A percentile compares a stretch with the other conserved stretches of the same genome.
phyloP scores from a whole-genome alignment of 257 asterid species.

The Leptodermis oblonga region DNA sequence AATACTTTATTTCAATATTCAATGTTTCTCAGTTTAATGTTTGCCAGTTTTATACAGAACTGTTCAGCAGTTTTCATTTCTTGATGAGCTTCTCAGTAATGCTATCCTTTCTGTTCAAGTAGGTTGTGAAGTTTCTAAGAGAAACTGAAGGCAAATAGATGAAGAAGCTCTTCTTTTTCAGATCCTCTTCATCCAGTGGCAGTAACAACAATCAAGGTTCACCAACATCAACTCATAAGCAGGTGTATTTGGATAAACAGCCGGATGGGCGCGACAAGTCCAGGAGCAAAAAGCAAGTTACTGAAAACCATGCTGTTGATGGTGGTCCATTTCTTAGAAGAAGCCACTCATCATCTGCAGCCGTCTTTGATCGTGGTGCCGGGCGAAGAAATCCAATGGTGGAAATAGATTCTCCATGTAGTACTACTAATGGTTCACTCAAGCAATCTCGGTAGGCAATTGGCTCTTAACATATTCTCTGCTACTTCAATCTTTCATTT shows the following conservation, averaged over 20 bases:
- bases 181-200: conserved; percentile 49
- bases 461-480: conserved; percentile 16
- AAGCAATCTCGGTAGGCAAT: conserved; percentile 65
- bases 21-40: neutral
- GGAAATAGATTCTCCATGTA: conserved; percentile 55
- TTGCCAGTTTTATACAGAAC: neutral
- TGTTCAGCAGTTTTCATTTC: neutral
- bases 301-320: conserved; percentile 37
- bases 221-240: conserved; percentile 63
- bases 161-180: conserved; percentile 90
- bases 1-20: neutral
- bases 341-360: conserved; percentile 81
- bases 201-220: conserved; percentile 41
- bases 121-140: conserved; percentile 23
- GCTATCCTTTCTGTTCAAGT: neutral
- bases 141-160: conserved; percentile 41
- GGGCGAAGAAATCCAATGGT: conserved; percentile 33
- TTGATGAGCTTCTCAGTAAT: neutral
- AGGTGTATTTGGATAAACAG: conserved; percentile 52
- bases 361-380: conserved; percentile 45
- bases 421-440: conserved; percentile 39
- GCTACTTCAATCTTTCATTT: neutral
- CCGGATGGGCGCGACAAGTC: conserved; percentile 38
- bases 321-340: conserved; percentile 66
- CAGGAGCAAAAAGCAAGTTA: conserved; percentile 39